These are phyloP conservation scores for Corylus heterophylla DNA, from an alignment of 306 rosid species.

Conservation along the genomic window DNA sequence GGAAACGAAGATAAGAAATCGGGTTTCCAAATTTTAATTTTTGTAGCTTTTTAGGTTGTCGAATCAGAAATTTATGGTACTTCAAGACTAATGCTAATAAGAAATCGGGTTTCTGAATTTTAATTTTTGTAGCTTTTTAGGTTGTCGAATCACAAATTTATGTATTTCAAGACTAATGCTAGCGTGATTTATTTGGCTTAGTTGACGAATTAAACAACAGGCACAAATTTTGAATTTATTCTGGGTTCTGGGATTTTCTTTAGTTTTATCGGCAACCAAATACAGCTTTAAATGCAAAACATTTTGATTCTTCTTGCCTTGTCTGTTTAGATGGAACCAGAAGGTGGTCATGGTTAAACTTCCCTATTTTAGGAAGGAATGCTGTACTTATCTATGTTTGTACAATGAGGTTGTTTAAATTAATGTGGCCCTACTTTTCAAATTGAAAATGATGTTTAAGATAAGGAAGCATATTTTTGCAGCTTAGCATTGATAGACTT, in stretches of 20 bases:
- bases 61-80: slow-evolving; percentile 16
- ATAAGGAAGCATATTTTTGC: not conserved
- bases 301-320: not conserved
- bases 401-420: not conserved
- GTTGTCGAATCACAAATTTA: slow-evolving; percentile 22
- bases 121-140: slow-evolving; percentile 5
- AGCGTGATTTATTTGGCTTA: slow-evolving; percentile 18
- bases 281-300: not conserved
- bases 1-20: slow-evolving; percentile 18
- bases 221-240: not conserved
- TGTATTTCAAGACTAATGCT: slow-evolving; percentile 1
- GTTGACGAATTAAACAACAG: not conserved
- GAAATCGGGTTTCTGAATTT: slow-evolving; percentile 16
- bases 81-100: not conserved
- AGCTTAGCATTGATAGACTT: not conserved
- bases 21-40: slow-evolving; percentile 8
- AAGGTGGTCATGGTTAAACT: not conserved
- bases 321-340: not conserved
- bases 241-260: not conserved
- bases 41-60: slow-evolving; percentile 11
- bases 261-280: not conserved
- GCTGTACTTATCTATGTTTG: not conserved
- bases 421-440: not conserved
- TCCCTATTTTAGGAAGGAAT: not conserved
- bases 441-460: not conserved